These are phyloP conservation scores for Candida smagusa DNA, from an alignment of 1,139 yeast species.

Conservation along the genomic window DNA sequence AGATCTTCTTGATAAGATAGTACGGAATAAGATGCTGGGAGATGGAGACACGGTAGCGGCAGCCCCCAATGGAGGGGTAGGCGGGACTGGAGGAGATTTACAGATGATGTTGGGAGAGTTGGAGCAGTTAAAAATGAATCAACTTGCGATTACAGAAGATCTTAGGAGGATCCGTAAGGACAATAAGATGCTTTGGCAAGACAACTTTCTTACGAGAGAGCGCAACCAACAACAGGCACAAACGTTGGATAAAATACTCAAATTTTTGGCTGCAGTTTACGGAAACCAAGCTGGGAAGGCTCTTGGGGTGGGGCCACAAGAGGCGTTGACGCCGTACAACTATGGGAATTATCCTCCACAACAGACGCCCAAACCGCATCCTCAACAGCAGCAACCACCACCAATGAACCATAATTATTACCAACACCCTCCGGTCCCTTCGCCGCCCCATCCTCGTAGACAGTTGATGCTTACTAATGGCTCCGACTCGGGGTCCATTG, in stretches of 20 bases:
- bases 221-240: constrained; percentile 82
- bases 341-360: constrained; percentile 1
- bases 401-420: not conserved
- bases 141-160: constrained; percentile 78
- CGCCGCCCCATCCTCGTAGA: constrained; percentile 25
- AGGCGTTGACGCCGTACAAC: constrained; percentile 19
- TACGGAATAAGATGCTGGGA: constrained; percentile 30
- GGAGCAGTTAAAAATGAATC: constrained; percentile 74
- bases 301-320: constrained; percentile 29
- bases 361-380: constrained; percentile 4
- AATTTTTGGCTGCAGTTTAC: constrained; percentile 81
- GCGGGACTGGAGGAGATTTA: constrained; percentile 16
- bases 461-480: constrained; percentile 41
- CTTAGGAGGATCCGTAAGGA: constrained; percentile 78
- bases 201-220: constrained; percentile 77
- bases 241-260: constrained; percentile 80
- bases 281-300: constrained; percentile 60
- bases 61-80: constrained; percentile 1
- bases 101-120: constrained; percentile 64
- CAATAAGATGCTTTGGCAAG: constrained; percentile 89
- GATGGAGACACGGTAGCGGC: not conserved
- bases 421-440: constrained; percentile 8
- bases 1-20: constrained; percentile 71
- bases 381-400: constrained; percentile 9
- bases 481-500: constrained; percentile 22